Base-by-base conservation (phyloP, 495 filamentous ascomycete genomes). In the Aspergillus egyptiacus region DNA sequence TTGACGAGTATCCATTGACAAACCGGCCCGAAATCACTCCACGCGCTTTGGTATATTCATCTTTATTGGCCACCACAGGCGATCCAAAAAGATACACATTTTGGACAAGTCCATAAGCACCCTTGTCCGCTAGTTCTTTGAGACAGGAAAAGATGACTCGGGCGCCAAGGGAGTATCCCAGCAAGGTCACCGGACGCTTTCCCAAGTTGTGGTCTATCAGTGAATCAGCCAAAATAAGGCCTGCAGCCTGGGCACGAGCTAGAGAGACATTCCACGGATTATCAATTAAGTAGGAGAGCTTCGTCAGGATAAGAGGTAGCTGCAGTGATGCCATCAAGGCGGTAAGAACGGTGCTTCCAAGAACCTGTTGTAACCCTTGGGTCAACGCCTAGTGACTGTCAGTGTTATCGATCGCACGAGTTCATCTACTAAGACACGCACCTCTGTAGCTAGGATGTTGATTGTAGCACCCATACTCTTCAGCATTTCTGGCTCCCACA, bases 401-500 rank as follows among this genome's bases (percentile, higher is more conserved):
- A 58, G 46, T 27, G 22, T 8, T n/a, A 15, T 27, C n/a, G 9
- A n/a, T 31, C 14, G 14, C 25, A 31, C 2, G 9, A 20, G 2
- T 7, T 32, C 7, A 32, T 1, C n/a, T n/a, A n/a, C n/a, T n/a
- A 2, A n/a, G 24, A 14, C 30, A 6, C 77, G 70, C 70, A 94
- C 89, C 81, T 99, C 93, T 32, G 94, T 96, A 46, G 94, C 93
- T 37, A 99, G 75, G 64, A 99, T 96, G 56, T 96, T 95, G 56
- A 99, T 97, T 18, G 93, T 99, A 46, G 89, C 85, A 75, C 93
- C 93, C 87, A 96, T 97, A 60, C 86, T 93, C 37, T 79, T 85
- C 54, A 99, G 77, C 91, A 99, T 95, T 56, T 99, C 93, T 3
- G 93, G 94, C 65, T 99, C 93, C 94, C 94, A 99, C 44, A 91